Evolutionary conservation across 371 early-diverging fungal species (phyloP).

Genomic region (Mucor racemosus): DNA sequence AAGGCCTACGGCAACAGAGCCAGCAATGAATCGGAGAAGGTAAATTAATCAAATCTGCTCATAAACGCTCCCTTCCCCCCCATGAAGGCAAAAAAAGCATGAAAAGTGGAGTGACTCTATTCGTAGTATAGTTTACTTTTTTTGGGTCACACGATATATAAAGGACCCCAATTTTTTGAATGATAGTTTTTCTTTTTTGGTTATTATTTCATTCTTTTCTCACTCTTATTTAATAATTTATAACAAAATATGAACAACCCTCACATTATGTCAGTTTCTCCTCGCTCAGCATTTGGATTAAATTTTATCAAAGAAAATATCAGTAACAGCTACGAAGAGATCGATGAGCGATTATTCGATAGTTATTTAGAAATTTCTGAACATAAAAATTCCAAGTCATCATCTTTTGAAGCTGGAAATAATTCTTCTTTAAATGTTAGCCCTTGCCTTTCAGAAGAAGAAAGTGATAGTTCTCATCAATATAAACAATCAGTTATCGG

Average conservation of each 20-base stretch:
- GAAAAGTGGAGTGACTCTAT: slow-evolving; percentile 15
- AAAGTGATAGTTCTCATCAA: slow-evolving; percentile 12
- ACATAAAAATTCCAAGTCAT: slow-evolving; percentile 1
- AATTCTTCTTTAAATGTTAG: slow-evolving; percentile 6
- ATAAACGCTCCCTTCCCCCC: neutral
- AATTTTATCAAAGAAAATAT: neutral
- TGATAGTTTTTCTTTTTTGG: slow-evolving; percentile 8
- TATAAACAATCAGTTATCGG: neutral
- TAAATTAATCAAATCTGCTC: slow-evolving; percentile 4
- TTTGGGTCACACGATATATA: slow-evolving; percentile 10
- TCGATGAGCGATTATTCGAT: slow-evolving; percentile 25
- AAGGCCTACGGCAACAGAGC: slow-evolving; percentile 4
- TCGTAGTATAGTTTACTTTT: slow-evolving; percentile 1
- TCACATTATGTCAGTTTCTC: slow-evolving; percentile 15
- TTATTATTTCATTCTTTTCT: neutral
- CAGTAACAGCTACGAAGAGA: slow-evolving; percentile 17
- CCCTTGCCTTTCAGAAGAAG: slow-evolving; percentile 17
- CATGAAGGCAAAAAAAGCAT: slow-evolving; percentile 8
- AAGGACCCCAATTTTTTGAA: slow-evolving; percentile 8
- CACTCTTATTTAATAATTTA: slow-evolving; percentile 8
- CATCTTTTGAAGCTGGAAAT: neutral
- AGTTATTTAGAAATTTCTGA: slow-evolving; percentile 9
- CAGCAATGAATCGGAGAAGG: slow-evolving; percentile 1
- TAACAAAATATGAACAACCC: slow-evolving; percentile 8
- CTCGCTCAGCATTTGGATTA: slow-evolving; percentile 9